phyloP scores from a whole-genome alignment of 2,329 filamentous ascomycete species.

The Dactylellina parvicollis region DNA sequence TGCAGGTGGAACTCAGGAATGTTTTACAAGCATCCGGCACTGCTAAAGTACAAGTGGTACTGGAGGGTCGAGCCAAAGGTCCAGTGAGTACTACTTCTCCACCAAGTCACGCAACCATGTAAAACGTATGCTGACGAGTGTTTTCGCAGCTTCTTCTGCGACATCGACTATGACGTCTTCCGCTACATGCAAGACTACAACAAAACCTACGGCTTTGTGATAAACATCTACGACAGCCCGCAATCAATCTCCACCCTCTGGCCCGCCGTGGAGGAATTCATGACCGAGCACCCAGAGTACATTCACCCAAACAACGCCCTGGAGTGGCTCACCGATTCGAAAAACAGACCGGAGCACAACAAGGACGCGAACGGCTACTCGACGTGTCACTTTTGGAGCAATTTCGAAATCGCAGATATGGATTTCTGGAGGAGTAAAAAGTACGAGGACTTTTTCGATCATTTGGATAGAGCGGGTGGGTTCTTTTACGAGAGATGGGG shows the following conservation, averaged over 20 bases:
- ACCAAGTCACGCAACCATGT: too few relatives aligned
- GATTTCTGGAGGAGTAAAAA: constrained; percentile 88
- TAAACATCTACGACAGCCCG: constrained; percentile 93
- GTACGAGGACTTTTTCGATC: constrained; percentile 96
- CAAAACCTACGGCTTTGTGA: constrained; percentile 98
- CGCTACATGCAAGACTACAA: constrained; percentile 97
- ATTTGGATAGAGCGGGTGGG: constrained; percentile 89
- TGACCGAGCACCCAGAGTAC: constrained; percentile 83
- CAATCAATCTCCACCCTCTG: constrained; percentile 86
- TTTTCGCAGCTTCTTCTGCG: constrained; percentile 93
- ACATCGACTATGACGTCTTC: constrained; percentile 98
- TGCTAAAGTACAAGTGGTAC: constrained; percentile 76
- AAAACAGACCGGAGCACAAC: constrained; percentile 80
- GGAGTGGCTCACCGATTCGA: constrained; percentile 83
- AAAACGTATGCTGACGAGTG: too few relatives aligned
- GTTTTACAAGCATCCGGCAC: constrained; percentile 94
- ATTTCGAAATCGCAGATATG: constrained; percentile 96
- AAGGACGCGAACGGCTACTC: constrained; percentile 88
- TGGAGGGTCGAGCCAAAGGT: constrained; percentile 99
- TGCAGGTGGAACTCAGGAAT: constrained; percentile 98
- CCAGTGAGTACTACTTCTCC: constrained; percentile 63
- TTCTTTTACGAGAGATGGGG: constrained; percentile 99
- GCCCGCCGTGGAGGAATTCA: constrained; percentile 94
- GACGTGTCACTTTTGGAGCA: constrained; percentile 99
- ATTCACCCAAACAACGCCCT: constrained; percentile 85